Evolutionary conservation across 2,329 filamentous ascomycete genomes (phyloP).

Genomic region (Fusarium brevicatenulatum): DNA sequence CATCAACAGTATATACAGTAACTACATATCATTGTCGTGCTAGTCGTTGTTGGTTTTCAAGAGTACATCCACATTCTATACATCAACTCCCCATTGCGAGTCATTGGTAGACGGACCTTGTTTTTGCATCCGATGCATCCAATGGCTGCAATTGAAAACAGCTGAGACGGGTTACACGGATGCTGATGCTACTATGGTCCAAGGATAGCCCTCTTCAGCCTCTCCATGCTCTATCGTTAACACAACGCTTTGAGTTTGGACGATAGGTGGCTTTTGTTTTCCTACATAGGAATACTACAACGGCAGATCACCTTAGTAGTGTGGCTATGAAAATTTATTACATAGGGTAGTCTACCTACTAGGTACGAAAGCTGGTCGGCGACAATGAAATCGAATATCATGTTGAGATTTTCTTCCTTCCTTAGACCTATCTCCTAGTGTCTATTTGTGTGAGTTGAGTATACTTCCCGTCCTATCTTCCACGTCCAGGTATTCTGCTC

Average conservation of each 20-base stretch:
- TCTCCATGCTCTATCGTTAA: neutral
- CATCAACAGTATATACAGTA: neutral
- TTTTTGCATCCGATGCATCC: neutral
- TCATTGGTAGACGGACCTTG: conserved; percentile 11
- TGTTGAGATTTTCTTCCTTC: neutral
- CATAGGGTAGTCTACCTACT: neutral
- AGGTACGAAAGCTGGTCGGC: neutral
- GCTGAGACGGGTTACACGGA: conserved; percentile 16
- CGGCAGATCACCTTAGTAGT: neutral
- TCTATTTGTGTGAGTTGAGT: neutral
- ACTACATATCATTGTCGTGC: neutral
- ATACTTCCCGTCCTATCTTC: neutral
- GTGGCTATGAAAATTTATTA: too few species aligned
- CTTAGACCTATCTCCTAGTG: neutral
- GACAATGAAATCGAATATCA: neutral
- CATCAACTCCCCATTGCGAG: neutral
- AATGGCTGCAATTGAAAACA: neutral
- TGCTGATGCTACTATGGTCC: conserved; percentile 4
- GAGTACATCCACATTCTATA: conserved; percentile 24
- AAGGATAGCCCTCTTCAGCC: neutral
- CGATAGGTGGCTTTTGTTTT: neutral
- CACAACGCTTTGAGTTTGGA: conserved; percentile 1
- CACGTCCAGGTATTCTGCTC: neutral
- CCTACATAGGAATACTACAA: neutral
- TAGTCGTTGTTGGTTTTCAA: neutral